phyloP scores from a whole-genome alignment of 164 flowering plant genomes.

The Santalum album region DNA sequence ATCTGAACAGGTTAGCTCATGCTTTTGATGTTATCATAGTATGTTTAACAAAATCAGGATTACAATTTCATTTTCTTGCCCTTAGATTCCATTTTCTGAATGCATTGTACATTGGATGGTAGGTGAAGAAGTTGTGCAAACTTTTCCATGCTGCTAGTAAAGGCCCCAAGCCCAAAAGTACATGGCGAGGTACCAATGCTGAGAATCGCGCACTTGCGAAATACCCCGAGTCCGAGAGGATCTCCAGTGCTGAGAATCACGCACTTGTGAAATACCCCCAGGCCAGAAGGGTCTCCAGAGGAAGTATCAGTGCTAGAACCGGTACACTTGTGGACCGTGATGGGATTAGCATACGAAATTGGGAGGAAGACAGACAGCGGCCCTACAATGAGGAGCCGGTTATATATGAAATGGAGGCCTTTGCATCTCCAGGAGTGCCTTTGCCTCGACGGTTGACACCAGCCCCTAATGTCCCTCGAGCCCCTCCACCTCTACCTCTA shows the following conservation, averaged over 20 bases:
- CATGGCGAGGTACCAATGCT: too few species aligned
- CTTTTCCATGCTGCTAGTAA: constrained; percentile 25
- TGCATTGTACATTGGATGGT: constrained; percentile 6
- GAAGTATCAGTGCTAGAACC: constrained; percentile 3
- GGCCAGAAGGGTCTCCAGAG: constrained; percentile 7
- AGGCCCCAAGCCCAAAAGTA: constrained; percentile 7
- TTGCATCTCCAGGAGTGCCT: constrained; percentile 7
- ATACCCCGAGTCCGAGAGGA: background rate
- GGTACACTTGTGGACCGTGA: constrained; percentile 6
- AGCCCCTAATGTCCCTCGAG: background rate
- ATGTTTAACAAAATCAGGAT: too few species aligned
- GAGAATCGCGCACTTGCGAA: too few species aligned
- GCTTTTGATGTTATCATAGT: background rate
- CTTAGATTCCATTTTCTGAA: background rate
- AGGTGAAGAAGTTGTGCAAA: constrained; percentile 49
- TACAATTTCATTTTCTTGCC: background rate
- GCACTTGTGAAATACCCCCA: too few species aligned
- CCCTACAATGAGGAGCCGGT: constrained; percentile 3
- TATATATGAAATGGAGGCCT: constrained; percentile 16
- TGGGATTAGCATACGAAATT: constrained; percentile 5
- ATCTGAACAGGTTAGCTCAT: constrained; percentile 32
- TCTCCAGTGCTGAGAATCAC: background rate
- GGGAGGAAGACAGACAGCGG: constrained; percentile 12
- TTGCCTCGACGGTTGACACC: constrained; percentile 4
- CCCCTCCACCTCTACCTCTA: constrained; percentile 1